Evolutionary conservation across 805 yeast genomes (phyloP), one percentile per base, ranked within the genome.

Genomic region (Candida adriatica): DNA sequence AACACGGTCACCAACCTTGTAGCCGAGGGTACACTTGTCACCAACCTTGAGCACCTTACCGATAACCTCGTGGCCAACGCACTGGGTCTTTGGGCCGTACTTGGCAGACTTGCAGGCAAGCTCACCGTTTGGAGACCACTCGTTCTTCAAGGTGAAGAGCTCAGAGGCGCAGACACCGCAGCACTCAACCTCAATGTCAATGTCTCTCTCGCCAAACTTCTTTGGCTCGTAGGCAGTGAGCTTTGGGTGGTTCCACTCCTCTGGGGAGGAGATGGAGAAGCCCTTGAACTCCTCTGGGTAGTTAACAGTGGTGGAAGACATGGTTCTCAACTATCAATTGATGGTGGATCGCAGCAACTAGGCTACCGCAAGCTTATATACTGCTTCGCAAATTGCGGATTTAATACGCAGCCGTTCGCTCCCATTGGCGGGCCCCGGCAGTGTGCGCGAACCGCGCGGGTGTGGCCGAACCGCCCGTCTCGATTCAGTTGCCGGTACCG

Each of bases 81-180:
- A 63, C 48, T 64, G 66, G 11, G 70, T 59, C 35, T 51, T 51
- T 42, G 58, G 58, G 16, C 56, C 56, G 31, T 46, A 47, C 7
- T 43, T 25, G 8, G 56, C 38, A 9, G 43, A 39, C 23, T 39
- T 32, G 37, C 55, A 46, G 3, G 29, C 26, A 30, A 50, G 27
- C 31, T 39, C 42, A 18, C 29, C 41, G 9, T 49, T 43, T n/a
- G n/a, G n/a, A 45, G 49, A 66, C 81, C 81, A 75, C 32, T 59
- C 62, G 40, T 72, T 77, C 34, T 57, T 55, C 26, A 72, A 63
- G 17, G 70, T 63, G 55, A 69, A 69, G 26, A 71, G 49, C 46
- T 79, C 85, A 19, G 75, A 66, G 13, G 84, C 87, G 59, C 87
- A 79, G 8, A 79, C 61, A 46, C 82, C 82, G 55, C 81, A 75